Conservation (phyloP, 495 filamentous ascomycete species). For the Neurospora africana region DNA sequence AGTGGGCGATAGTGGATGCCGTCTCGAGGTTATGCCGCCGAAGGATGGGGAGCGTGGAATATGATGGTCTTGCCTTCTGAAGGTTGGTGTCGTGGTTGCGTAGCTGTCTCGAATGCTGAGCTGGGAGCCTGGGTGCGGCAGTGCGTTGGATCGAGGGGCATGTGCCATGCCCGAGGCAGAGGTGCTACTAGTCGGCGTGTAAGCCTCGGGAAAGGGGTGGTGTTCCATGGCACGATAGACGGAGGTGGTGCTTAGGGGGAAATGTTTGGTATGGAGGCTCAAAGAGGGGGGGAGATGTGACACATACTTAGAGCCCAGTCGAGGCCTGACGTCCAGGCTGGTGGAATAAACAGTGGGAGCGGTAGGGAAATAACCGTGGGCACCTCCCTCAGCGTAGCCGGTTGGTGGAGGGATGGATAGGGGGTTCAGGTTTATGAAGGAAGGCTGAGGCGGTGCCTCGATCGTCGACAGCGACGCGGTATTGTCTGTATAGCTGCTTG, state of each 20-base stretch:
- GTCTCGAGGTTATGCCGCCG: conserved; percentile 28
- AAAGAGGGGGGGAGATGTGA: conserved; percentile 10
- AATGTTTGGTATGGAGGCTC: conserved; percentile 4
- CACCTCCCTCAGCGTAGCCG: conserved; percentile 32
- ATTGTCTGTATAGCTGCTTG: not conserved
- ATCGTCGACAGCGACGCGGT: conserved; percentile 30
- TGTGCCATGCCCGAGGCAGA: conserved; percentile 45
- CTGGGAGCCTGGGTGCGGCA: conserved; percentile 38
- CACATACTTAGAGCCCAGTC: conserved; percentile 43
- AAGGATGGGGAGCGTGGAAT: conserved; percentile 39
- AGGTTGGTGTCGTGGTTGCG: conserved; percentile 35
- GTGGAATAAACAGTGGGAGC: conserved; percentile 33
- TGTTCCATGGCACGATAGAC: conserved; percentile 16
- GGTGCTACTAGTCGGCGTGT: conserved; percentile 34
- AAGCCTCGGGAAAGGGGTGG: conserved; percentile 23
- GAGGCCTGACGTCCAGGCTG: conserved; percentile 37
- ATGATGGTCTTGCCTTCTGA: conserved; percentile 37
- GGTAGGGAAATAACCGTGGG: conserved; percentile 30
- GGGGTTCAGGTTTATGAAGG: conserved; percentile 34
- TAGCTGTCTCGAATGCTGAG: conserved; percentile 41
- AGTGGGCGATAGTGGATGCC: conserved; percentile 41
- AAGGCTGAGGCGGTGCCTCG: conserved; percentile 36
- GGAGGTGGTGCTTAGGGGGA: not conserved
- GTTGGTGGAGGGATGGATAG: conserved; percentile 31
- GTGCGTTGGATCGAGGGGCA: conserved; percentile 38